Evolutionary conservation across 768 basidiomycete species (phyloP).

Genomic region (Mycena rebaudengoi): DNA sequence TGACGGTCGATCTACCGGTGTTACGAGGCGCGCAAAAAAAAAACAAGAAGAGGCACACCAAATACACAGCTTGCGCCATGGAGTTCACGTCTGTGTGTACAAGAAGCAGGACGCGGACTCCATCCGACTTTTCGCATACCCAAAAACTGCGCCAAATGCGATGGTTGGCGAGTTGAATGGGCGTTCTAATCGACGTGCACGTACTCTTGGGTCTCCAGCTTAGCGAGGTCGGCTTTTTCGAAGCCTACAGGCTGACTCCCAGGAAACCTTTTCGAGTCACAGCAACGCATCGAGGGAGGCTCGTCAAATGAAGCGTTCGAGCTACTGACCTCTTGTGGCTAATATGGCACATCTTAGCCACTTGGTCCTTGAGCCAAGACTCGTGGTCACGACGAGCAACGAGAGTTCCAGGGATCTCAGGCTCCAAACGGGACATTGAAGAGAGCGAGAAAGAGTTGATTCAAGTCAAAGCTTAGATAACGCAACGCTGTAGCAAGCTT

Average conservation of each 20-base stretch:
- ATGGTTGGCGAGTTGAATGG: constrained; percentile 2
- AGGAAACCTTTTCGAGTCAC: constrained; percentile 89
- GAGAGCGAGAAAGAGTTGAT: no score
- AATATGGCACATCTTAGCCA: constrained; percentile 70
- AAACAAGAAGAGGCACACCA: constrained; percentile 60
- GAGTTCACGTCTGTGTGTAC: constrained; percentile 67
- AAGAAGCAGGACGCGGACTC: constrained; percentile 88
- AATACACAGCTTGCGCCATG: constrained; percentile 72
- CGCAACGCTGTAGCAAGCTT: no score
- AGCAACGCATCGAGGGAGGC: no score
- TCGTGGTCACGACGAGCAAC: constrained; percentile 69
- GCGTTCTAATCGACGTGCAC: constrained; percentile 30
- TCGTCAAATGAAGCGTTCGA: no score
- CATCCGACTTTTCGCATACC: constrained; percentile 99
- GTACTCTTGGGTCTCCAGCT: constrained; percentile 87
- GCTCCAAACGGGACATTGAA: no score
- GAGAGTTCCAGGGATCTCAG: constrained; percentile 72
- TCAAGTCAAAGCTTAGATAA: no score
- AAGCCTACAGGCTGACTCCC: constrained; percentile 98
- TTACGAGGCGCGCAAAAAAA: not conserved
- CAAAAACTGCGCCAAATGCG: constrained; percentile 93
- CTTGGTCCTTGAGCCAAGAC: constrained; percentile 67
- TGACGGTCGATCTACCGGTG: constrained; percentile 88
- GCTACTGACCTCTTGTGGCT: constrained; percentile 69
- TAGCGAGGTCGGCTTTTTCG: constrained; percentile 67